phyloP scores from a whole-genome alignment of 2,329 filamentous ascomycete species.

The Pestalotiopsis sp. region DNA sequence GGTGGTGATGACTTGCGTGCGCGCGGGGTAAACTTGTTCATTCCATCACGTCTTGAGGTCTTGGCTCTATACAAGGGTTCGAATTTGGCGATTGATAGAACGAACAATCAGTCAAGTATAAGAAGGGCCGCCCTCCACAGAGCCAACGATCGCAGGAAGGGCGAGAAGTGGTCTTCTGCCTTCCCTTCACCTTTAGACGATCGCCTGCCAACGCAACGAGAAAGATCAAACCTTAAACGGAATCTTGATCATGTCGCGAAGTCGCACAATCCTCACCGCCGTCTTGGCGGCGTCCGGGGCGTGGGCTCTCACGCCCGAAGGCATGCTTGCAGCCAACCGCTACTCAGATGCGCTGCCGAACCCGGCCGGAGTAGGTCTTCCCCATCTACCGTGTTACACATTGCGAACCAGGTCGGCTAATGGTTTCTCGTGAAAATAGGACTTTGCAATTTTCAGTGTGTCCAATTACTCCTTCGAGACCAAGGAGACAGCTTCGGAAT shows the following conservation, averaged over 20 bases:
- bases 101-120: background rate
- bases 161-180: background rate
- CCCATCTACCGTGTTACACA: background rate
- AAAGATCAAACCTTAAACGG: background rate
- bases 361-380: constrained; percentile 30
- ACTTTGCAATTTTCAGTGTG: constrained; percentile 46
- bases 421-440: constrained; percentile 21
- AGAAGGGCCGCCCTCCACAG: background rate
- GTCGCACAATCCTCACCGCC: background rate
- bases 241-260: background rate
- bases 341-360: constrained; percentile 32
- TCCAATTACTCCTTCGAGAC: constrained; percentile 62
- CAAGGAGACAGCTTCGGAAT: constrained; percentile 43
- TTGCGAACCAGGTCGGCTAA: background rate
- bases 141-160: background rate
- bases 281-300: constrained; percentile 25
- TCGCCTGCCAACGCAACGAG: background rate
- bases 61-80: background rate
- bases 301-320: constrained; percentile 30
- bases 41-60: background rate
- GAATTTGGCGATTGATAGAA: background rate
- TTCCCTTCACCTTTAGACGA: background rate
- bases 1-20: background rate
- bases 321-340: constrained; percentile 32
- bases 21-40: background rate